Evolutionary conservation across 371 early-diverging fungal genomes (phyloP), one percentile per base, ranked within the genome.

Genomic region (Mucor saturninus): DNA sequence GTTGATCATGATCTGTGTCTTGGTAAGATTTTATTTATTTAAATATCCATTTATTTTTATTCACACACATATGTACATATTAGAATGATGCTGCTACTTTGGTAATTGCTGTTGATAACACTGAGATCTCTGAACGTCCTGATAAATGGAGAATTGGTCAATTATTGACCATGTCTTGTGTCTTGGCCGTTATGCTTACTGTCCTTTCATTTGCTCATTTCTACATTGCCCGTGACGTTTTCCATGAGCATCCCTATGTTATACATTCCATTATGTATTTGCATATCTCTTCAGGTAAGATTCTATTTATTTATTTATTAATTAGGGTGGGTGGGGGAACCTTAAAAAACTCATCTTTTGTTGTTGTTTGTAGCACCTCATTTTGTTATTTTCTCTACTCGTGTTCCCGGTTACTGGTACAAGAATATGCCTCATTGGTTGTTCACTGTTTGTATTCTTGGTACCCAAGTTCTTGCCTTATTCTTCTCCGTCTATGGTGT

Each of bases 61-160:
- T 5, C 42, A 57, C 68, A 43, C 37, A 14, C 37, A 30, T 21
- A 9, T n/a, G n/a, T 49, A 9, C 52, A 32, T 32, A 21, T 13
- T 69, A 80, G 75, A 95, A 95, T 81, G 95, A 96, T 68, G 91
- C 93, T 30, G 95, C 96, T 50, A 94, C 96, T 35, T 80, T 95
- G 56, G 95, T 95, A 46, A 95, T 95, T 68, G 85, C 95, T 21
- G 89, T 95, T 66, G 96, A 95, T 80, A 94, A 95, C 59, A 92
- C 95, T 38, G 83, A 90, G 71, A 93, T 95, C 67, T 94, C 95
- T 29, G 76, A 77, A 37, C 81, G 83, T 43, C 96, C 96, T 11
- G 95, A 94, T 83, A 95, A 95, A 75, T 95, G 96, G 95, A 83
- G 95, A 37, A 86, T 95, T 49, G 95, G 95, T 37, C 95, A 94